These are phyloP conservation scores for Yamadazyma dendronema DNA, from an alignment of 1,139 yeast species.

Conservation along the genomic window DNA sequence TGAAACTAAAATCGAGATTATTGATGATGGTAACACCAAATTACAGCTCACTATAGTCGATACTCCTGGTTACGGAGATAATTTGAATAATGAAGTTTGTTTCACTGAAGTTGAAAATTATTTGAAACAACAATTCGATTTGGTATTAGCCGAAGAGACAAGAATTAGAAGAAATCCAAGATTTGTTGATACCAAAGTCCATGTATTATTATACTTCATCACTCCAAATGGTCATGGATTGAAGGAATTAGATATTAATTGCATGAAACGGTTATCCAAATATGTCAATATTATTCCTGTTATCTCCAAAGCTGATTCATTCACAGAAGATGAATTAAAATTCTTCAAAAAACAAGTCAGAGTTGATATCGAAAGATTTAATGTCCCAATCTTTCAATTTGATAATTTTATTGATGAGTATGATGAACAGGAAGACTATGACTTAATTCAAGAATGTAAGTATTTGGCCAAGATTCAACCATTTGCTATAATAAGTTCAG, in stretches of 20 bases:
- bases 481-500: conserved; percentile 84
- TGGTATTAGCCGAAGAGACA: conserved; percentile 87
- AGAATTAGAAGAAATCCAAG: conserved; percentile 85
- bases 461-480: conserved; percentile 77
- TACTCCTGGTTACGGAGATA: conserved; percentile 80
- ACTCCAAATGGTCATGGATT: conserved; percentile 79
- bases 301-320: conserved; percentile 81
- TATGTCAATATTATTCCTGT: conserved; percentile 89
- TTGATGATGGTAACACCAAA: conserved; percentile 75
- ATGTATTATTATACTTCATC: conserved; percentile 66
- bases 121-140: conserved; percentile 87
- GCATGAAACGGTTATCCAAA: conserved; percentile 74
- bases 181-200: conserved; percentile 75
- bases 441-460: conserved; percentile 77
- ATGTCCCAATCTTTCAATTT: conserved; percentile 84
- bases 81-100: conserved; percentile 61
- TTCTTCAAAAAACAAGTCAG: conserved; percentile 52
- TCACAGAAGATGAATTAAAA: conserved; percentile 72
- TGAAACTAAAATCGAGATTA: conserved; percentile 65
- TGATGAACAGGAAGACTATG: conserved; percentile 63
- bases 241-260: conserved; percentile 69
- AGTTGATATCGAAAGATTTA: conserved; percentile 73
- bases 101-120: conserved; percentile 71
- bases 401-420: conserved; percentile 43
- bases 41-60: conserved; percentile 63